Evolutionary conservation across 225 moss, liverwort and hornwort species (phyloP).

Genomic region (Polytrichum commune): DNA sequence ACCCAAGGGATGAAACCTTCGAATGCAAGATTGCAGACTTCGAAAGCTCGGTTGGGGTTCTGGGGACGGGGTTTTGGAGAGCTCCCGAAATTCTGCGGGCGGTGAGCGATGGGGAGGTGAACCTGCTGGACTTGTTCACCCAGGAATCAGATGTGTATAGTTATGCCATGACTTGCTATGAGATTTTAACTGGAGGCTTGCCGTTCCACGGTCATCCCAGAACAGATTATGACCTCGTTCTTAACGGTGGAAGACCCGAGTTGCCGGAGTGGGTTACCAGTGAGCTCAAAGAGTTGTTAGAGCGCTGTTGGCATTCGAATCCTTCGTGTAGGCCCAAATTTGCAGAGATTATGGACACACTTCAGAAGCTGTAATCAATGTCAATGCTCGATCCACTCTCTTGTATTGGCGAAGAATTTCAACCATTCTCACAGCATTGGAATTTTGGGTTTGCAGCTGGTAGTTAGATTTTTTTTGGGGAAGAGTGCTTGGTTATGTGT

Average conservation of each 20-base stretch:
- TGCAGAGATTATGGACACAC: constrained; percentile 12
- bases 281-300: constrained; percentile 26
- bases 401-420: too few relatives aligned
- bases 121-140: constrained; percentile 13
- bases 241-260: constrained; percentile 27
- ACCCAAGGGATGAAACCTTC: background rate
- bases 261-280: constrained; percentile 42
- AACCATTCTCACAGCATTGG: too few relatives aligned
- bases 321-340: constrained; percentile 28
- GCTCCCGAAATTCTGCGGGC: constrained; percentile 35
- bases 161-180: constrained; percentile 7
- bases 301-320: constrained; percentile 39
- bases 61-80: constrained; percentile 46
- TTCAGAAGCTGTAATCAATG: background rate
- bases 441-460: too few relatives aligned
- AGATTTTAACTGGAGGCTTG: background rate
- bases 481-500: too few relatives aligned
- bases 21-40: constrained; percentile 25
- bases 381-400: too few relatives aligned
- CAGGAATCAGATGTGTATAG: background rate
- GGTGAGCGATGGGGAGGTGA: background rate
- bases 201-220: background rate
- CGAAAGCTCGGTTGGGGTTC: constrained; percentile 36
- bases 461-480: too few relatives aligned
- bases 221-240: constrained; percentile 16